These are phyloP conservation scores for Ambrosia artemisiifolia DNA, from an alignment of 129 eudicot species.

Conservation along the genomic window DNA sequence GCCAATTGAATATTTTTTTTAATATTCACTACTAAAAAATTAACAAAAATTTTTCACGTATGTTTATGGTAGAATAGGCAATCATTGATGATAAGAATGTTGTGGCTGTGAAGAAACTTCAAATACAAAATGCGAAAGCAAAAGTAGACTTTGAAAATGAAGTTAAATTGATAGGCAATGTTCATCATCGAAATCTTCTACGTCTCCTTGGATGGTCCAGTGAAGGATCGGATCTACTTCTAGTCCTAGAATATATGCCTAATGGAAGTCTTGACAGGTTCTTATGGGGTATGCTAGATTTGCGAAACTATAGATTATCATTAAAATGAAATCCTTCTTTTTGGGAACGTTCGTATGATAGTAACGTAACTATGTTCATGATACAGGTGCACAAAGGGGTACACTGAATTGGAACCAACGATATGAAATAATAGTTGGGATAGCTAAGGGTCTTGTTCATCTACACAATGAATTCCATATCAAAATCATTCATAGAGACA, in stretches of 20 bases:
- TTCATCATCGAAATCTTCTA: constrained; percentile 66
- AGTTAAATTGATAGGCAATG: constrained; percentile 66
- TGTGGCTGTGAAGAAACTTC: constrained; percentile 63
- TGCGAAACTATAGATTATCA: neutral
- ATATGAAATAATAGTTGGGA: constrained; percentile 54
- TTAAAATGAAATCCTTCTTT: neutral
- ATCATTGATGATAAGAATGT: constrained; percentile 41
- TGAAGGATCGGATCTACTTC: constrained; percentile 55
- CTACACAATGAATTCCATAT: constrained; percentile 69
- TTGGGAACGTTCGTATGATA: neutral
- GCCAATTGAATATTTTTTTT: no score
- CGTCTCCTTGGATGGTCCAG: constrained; percentile 65
- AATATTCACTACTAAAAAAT: no score
- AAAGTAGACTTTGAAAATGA: constrained; percentile 58
- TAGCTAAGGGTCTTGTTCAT: constrained; percentile 67
- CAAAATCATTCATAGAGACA: constrained; percentile 60
- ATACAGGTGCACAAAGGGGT: constrained; percentile 48
- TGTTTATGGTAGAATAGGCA: constrained; percentile 28
- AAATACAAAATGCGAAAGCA: constrained; percentile 35
- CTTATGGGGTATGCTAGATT: constrained; percentile 49
- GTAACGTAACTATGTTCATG: constrained; percentile 5
- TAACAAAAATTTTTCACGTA: no score
- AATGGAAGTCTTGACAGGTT: constrained; percentile 70
- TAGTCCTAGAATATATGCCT: constrained; percentile 61
- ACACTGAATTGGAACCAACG: constrained; percentile 55